Conservation (phyloP, 768 basidiomycete genomes). For the Rhodotorula toruloides region DNA sequence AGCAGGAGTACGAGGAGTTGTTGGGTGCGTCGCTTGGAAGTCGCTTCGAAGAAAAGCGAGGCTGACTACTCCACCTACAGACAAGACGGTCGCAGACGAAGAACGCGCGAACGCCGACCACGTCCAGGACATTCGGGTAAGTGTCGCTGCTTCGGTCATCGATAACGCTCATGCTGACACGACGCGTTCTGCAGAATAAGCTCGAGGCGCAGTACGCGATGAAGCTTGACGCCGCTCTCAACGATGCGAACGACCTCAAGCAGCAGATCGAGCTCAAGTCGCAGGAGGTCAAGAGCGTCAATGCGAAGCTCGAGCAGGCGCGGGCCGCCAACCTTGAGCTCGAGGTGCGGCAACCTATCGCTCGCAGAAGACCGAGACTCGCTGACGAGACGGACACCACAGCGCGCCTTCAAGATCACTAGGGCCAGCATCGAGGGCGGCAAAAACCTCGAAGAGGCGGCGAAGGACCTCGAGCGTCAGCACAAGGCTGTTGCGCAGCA, state of each 20-base stretch:
- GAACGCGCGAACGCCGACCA: slow-evolving; percentile 78
- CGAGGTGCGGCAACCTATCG: slow-evolving; percentile 58
- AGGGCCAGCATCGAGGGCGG: slow-evolving; percentile 96
- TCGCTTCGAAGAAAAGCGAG: too few relatives aligned
- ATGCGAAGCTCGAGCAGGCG: slow-evolving; percentile 80
- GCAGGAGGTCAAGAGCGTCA: slow-evolving; percentile 76
- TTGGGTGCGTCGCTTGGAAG: slow-evolving; percentile 59
- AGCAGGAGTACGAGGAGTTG: slow-evolving; percentile 93
- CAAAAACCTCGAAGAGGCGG: slow-evolving; percentile 92
- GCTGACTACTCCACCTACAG: slow-evolving; percentile 49
- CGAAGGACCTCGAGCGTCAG: slow-evolving; percentile 92
- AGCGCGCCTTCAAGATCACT: slow-evolving; percentile 96
- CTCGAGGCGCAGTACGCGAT: slow-evolving; percentile 88
- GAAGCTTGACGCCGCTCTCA: slow-evolving; percentile 80
- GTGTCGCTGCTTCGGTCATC: slow-evolving; percentile 38
- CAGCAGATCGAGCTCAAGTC: slow-evolving; percentile 80
- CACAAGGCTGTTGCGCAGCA: slow-evolving; percentile 97
- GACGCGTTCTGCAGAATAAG: slow-evolving; percentile 60
- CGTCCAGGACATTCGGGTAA: slow-evolving; percentile 83
- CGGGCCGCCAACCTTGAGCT: slow-evolving; percentile 97
- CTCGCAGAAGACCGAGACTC: slow-evolving; percentile 6
- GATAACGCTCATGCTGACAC: not conserved
- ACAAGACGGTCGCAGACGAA: slow-evolving; percentile 86
- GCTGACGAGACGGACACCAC: not conserved
- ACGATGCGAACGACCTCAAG: slow-evolving; percentile 77